Evolutionary conservation across 305 asterid species (phyloP), one percentile per base, ranked within the genome.

Genomic region (Fraxinus platypoda): DNA sequence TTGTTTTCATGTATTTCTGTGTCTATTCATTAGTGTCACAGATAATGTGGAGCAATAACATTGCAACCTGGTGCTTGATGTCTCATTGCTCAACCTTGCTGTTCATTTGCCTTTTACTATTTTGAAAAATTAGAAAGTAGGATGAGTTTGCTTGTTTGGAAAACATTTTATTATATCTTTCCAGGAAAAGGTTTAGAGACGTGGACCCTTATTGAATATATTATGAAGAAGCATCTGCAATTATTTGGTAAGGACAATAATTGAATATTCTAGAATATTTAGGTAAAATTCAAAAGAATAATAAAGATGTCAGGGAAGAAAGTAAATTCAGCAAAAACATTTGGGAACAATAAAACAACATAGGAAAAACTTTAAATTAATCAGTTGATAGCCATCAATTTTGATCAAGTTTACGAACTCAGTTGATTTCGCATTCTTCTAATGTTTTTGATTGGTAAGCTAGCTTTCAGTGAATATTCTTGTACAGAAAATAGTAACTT

Each of bases 111-210:
- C n/a, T 79, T 66, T 54, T n/a, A 83, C 41, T 57, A 46, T 25
- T 59, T 46, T 26, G 33, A 62, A 38, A 78, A 46, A 35, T 76
- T 59, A 28, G 31, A 49, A 70, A 34, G 54, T 74, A 35, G 75
- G 80, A 59, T n/a, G 75, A 34, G 68, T 33, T 25, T 78, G 73
- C 81, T 46, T 70, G 78, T 59, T 75, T 25, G 73, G 68, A 49
- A 78, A 19, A 19, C 59, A 70, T 80, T 77, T 25, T 78, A 66
- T 74, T 19, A 15, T 74, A 15, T 35, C 38, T 34, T 79, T 75
- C 70, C 68, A 66, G 72, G 74, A 66, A 74, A 52, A 73, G n/a
- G 12, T 35, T 46, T 76, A 4, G 19, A 43, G 54, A 35, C 33
- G 64, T 72, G 37, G 46, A 25, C 74, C 74, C 75, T 34, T 23